Base-by-base conservation (phyloP, 129 eudicot genomes). In the Tagetes patula region DNA sequence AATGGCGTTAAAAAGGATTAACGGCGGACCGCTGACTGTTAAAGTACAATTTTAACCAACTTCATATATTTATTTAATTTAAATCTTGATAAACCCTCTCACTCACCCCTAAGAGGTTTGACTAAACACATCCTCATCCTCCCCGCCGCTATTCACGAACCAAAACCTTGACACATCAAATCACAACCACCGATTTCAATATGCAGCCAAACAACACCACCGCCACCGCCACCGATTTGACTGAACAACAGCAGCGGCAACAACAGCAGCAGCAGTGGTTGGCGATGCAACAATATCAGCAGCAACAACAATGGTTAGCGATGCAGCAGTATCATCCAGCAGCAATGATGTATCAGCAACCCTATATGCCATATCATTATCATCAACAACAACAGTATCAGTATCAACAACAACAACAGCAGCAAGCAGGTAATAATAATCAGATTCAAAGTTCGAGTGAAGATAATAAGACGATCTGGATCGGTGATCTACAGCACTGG, bases 401-500 rank as follows among this genome's bases (percentile, higher is more conserved):
- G 4, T 56, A 52, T 1, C 82, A 50, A 2, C 13, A 46, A 0
- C 12, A 11, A 6, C 85, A 60, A n/a, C 83, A 69, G 14, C 65
- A 53, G 43, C 80, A 52, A 40, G 32, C 39, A 68, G 67, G 34
- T 64, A 56, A 32, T 52, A 90, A 88, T 64, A 56, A 32, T 52
- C 95, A 88, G 88, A 78, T 85, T 78, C 88, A 83, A 70, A 52
- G 81, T 54, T 62, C 83, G 0, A 75, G 75, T 31, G 95, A 85
- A 13, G 90, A 88, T 70, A 88, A 85, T 45, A 81, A 78, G 49
- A 88, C 90, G 34, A 73, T 85, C 58, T 88, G 95, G 95, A 80
- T 85, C 38, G 88, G 95, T 56, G 95, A 88, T 77, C 88, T 88
- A 14, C 87, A 80, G 46, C 82, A 72, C 41, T 85, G 90, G 95